Evolutionary conservation across 2,329 filamentous ascomycete species (phyloP).

Genomic region (Hymenoscyphus scutula): DNA sequence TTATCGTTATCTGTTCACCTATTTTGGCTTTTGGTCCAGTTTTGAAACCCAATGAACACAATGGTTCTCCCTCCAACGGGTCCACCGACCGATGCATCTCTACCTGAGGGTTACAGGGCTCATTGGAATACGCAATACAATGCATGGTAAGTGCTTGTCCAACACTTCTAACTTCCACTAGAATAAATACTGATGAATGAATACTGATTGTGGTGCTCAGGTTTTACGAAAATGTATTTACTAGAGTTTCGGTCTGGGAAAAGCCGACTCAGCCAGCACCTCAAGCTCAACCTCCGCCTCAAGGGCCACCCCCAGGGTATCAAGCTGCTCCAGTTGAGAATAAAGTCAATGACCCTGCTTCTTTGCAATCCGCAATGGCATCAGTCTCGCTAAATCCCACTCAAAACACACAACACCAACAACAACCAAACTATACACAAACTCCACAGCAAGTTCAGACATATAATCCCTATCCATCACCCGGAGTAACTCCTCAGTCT

Average conservation of each 20-base stretch:
- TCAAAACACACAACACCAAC: not conserved
- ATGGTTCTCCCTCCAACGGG: constrained; percentile 12
- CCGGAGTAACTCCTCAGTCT: not conserved
- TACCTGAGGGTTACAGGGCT: constrained; percentile 20
- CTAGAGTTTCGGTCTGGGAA: constrained; percentile 18
- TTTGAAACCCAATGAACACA: not conserved
- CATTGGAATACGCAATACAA: constrained; percentile 19
- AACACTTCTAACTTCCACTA: not conserved
- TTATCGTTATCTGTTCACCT: no score
- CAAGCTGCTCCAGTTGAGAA: not conserved
- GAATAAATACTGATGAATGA: not conserved
- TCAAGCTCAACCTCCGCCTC: constrained; percentile 7
- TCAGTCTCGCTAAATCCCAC: constrained; percentile 8
- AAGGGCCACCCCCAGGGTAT: constrained; percentile 15
- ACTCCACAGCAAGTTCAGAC: not conserved
- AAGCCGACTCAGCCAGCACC: constrained; percentile 15
- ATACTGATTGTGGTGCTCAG: constrained; percentile 8
- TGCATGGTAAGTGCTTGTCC: constrained; percentile 18
- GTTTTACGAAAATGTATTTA: constrained; percentile 23
- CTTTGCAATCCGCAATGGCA: constrained; percentile 15
- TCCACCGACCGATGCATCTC: constrained; percentile 2
- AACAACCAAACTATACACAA: constrained; percentile 4
- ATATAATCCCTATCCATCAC: constrained; percentile 5
- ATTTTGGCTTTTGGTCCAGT: not conserved
- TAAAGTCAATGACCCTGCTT: constrained; percentile 4